phyloP scores from a whole-genome alignment of 768 basidiomycete species.

The Phlegmacium glaucopus region DNA sequence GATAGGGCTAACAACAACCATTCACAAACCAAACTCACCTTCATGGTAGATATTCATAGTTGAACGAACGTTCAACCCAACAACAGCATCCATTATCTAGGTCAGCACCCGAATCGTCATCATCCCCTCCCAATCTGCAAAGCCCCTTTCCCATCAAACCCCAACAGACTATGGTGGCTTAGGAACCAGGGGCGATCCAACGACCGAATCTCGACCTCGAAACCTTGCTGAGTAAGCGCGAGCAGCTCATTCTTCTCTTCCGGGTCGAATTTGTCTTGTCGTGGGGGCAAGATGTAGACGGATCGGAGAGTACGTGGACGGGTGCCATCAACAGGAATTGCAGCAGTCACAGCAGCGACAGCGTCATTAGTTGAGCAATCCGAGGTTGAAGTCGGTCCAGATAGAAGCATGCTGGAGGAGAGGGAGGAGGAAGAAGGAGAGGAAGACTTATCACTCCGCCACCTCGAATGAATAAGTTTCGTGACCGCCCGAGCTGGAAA shows the following conservation, averaged over 20 bases:
- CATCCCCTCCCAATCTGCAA: no score
- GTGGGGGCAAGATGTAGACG: slow-evolving; percentile 3
- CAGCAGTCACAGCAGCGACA: neutral
- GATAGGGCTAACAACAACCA: no score
- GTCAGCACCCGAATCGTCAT: no score
- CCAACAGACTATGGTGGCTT: neutral
- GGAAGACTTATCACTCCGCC: neutral
- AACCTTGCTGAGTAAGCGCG: slow-evolving; percentile 1
- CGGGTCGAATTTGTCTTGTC: slow-evolving; percentile 3
- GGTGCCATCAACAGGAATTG: no score
- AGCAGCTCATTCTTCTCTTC: slow-evolving; percentile 1
- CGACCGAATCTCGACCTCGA: slow-evolving; percentile 1
- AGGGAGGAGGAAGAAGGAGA: no score
- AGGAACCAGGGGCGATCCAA: slow-evolving; percentile 4
- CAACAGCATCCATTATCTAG: no score
- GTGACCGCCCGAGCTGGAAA: slow-evolving; percentile 1
- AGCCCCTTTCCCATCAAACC: no score
- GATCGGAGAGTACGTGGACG: slow-evolving; percentile 3
- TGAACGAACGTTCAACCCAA: no score
- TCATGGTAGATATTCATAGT: no score
- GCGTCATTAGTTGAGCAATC: neutral
- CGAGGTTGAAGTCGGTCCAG: neutral
- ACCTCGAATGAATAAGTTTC: slow-evolving; percentile 2
- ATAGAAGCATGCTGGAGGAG: no score
- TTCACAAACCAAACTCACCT: no score